phyloP scores from a whole-genome alignment of 441 rosid species.

The Euphorbia celastroides region DNA sequence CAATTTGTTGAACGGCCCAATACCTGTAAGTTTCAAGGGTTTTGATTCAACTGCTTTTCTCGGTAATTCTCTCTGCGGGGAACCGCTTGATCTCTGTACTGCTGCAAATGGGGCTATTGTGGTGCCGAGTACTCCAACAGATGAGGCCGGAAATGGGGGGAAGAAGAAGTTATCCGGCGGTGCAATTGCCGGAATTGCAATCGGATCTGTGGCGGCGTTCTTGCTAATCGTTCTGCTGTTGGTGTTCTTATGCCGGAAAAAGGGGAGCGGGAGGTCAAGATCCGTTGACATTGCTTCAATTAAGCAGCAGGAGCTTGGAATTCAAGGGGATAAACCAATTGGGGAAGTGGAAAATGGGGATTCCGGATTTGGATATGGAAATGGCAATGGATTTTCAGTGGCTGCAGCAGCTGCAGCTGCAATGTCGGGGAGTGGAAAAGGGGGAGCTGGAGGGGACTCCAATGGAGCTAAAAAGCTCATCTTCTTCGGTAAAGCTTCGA shows the following conservation, averaged over 20 bases:
- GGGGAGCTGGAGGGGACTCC: constrained; percentile 22
- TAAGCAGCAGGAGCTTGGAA: constrained; percentile 45
- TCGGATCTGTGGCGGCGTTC: constrained; percentile 68
- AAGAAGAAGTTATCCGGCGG: constrained; percentile 69
- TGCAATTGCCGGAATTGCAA: constrained; percentile 87
- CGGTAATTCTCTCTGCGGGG: constrained; percentile 76
- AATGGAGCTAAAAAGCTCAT: constrained; percentile 53
- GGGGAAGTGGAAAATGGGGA: constrained; percentile 35
- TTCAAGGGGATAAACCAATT: constrained; percentile 40
- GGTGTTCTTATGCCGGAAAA: constrained; percentile 58
- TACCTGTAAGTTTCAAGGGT: constrained; percentile 41
- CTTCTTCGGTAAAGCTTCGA: constrained; percentile 62
- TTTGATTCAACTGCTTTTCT: constrained; percentile 47
- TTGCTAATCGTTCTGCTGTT: constrained; percentile 43
- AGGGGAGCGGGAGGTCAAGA: constrained; percentile 45
- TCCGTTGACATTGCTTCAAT: constrained; percentile 39
- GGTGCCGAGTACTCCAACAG: constrained; percentile 49
- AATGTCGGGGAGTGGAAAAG: constrained; percentile 45
- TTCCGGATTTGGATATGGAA: constrained; percentile 19
- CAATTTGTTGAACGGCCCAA: constrained; percentile 70
- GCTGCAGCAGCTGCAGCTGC: constrained; percentile 63
- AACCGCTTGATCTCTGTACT: constrained; percentile 44
- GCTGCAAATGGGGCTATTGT: constrained; percentile 20
- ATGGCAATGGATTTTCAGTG: constrained; percentile 47
- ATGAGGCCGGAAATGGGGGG: constrained; percentile 22